phyloP scores from a whole-genome alignment of 2,329 filamentous ascomycete genomes.

The Stachybotrys chartarum region DNA sequence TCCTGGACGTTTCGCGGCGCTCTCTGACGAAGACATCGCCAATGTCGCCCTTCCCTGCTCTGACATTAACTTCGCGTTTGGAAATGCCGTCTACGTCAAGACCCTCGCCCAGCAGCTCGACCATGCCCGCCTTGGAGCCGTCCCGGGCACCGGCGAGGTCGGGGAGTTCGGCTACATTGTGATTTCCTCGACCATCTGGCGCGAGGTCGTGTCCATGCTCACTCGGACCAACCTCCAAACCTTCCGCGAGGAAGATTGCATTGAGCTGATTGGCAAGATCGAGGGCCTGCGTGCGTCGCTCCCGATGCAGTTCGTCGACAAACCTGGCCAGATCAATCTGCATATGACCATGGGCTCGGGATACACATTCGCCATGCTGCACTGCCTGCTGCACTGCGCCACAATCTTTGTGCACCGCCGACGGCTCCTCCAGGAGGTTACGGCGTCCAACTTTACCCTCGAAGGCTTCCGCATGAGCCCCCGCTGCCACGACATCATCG shows the following conservation, averaged over 20 bases:
- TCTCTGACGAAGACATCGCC: slow-evolving; percentile 46
- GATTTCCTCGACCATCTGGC: slow-evolving; percentile 53
- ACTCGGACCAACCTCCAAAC: slow-evolving; percentile 43
- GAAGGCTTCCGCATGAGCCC: slow-evolving; percentile 46
- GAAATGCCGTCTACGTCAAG: slow-evolving; percentile 51
- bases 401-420: slow-evolving; percentile 55
- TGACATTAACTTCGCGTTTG: slow-evolving; percentile 57
- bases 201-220: slow-evolving; percentile 55
- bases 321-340: slow-evolving; percentile 52
- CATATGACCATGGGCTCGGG: slow-evolving; percentile 60
- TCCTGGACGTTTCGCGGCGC: slow-evolving; percentile 49
- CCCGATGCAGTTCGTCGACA: slow-evolving; percentile 54
- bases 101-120: slow-evolving; percentile 40
- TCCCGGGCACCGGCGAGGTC: slow-evolving; percentile 37
- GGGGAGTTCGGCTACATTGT: slow-evolving; percentile 58
- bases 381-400: slow-evolving; percentile 53
- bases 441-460: slow-evolving; percentile 41
- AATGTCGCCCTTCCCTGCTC: slow-evolving; percentile 52
- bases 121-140: slow-evolving; percentile 24
- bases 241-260: slow-evolving; percentile 48
- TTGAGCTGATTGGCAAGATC: slow-evolving; percentile 44
- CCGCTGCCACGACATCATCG: slow-evolving; percentile 45
- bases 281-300: slow-evolving; percentile 46
- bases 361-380: slow-evolving; percentile 56
- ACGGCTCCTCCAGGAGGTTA: slow-evolving; percentile 50